Evolutionary conservation across 768 basidiomycete genomes (phyloP), one percentile per base, ranked within the genome.

Genomic region (Gymnopilus dilepis): DNA sequence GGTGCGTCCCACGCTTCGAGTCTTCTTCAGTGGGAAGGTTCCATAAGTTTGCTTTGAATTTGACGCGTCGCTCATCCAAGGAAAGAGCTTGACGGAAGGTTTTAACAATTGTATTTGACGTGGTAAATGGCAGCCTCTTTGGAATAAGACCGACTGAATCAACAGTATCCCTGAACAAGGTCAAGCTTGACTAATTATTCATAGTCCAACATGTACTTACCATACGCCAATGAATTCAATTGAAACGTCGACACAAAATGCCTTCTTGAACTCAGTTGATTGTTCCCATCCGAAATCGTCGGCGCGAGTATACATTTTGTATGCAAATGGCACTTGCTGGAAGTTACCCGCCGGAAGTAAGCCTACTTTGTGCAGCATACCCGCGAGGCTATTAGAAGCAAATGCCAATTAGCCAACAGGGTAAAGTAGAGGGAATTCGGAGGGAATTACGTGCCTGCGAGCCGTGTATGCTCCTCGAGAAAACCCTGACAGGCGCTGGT

Each of bases 391-490:
- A 40, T 6, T 31, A 26, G n/a, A n/a, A n/a, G n/a, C 30, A 24
- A 31, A 9, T 17, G 19, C 30, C 45, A 47, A 22, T 30, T 22
- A 31, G 56, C 40, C 4, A 26, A n/a, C 30, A 34, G 8, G 34
- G 34, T 15, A 4, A 15, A 37, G 3, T 11, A 8, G 2, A 37
- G 15, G 15, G 34, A 37, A 3, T 15, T 15, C 34, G 6, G 17
- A 2, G 17, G 26, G 41, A 30, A 38, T 13, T 17, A 56, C 70
- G 28, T 19, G 80, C 79, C 80, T 80, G 45, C 87, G 76, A 13
- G 87, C 86, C 0, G 85, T 86, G 70, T 86, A 87, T 6, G 86
- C 85, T 13, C 88, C 88, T 33, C 89, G 78, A 31, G 86, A 88
- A 70, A 91, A 90, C 0, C 79, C 78, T 79, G 52, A 26, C 2